These are phyloP conservation scores for Sugiyamaella americana DNA, from an alignment of 805 yeast species.

Conservation along the genomic window DNA sequence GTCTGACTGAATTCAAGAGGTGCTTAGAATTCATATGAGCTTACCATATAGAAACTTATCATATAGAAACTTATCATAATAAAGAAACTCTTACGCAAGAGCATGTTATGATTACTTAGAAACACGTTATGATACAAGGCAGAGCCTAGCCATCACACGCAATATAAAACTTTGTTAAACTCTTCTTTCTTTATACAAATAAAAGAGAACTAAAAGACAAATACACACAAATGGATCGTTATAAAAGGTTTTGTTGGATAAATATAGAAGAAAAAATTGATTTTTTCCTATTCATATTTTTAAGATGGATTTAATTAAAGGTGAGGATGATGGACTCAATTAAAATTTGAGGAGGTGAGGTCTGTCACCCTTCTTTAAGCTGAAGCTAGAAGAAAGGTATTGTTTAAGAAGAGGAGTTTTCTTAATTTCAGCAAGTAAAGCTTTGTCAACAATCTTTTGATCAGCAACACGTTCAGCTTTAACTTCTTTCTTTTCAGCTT, in stretches of 20 bases:
- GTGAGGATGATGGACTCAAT: conserved; percentile 24
- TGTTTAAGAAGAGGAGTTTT: conserved; percentile 95
- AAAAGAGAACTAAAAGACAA: not conserved
- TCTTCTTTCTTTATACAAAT: not conserved
- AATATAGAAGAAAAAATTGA: not conserved
- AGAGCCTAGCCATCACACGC: too few relatives aligned
- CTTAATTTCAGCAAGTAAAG: conserved; percentile 89
- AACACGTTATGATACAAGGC: too few relatives aligned
- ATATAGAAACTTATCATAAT: too few relatives aligned
- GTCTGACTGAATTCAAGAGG: too few relatives aligned
- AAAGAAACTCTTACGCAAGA: too few relatives aligned
- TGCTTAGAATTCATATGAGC: too few relatives aligned
- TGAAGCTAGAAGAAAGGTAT: conserved; percentile 92
- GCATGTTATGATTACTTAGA: too few relatives aligned
- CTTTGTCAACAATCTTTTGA: conserved; percentile 92
- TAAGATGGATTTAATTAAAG: not conserved
- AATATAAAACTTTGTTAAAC: not conserved
- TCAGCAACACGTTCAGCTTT: conserved; percentile 92
- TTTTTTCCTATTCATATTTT: not conserved
- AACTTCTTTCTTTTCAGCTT: conserved; percentile 74
- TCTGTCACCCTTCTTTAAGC: conserved; percentile 96
- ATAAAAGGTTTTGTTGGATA: not conserved
- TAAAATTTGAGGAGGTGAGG: conserved; percentile 98
- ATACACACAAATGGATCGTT: not conserved
- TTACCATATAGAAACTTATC: too few relatives aligned